phyloP scores from a whole-genome alignment of 2,329 filamentous ascomycete species.

The Diaporthe australafricana region DNA sequence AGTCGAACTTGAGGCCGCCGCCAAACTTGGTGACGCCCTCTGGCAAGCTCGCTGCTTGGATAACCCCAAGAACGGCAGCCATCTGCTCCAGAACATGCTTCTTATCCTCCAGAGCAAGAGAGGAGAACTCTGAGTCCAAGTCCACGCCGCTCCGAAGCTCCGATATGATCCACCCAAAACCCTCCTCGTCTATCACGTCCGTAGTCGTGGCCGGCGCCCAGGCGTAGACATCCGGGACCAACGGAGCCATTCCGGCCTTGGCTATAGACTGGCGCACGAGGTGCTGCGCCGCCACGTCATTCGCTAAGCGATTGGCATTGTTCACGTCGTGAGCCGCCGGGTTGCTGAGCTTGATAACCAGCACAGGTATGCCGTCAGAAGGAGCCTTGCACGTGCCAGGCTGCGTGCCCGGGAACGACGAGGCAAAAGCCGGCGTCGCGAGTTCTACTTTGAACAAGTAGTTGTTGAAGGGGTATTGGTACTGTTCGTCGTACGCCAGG shows the following conservation, averaged over 20 bases:
- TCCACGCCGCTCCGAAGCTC: slow-evolving; percentile 43
- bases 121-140: slow-evolving; percentile 39
- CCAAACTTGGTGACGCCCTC: slow-evolving; percentile 37
- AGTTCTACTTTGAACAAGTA: slow-evolving; percentile 43
- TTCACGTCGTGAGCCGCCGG: slow-evolving; percentile 39
- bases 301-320: slow-evolving; percentile 43
- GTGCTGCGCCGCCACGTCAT: slow-evolving; percentile 43
- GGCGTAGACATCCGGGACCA: slow-evolving; percentile 43
- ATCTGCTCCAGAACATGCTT: slow-evolving; percentile 40
- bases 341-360: slow-evolving; percentile 44
- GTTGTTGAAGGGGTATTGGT: slow-evolving; percentile 42
- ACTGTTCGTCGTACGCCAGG: slow-evolving; percentile 39
- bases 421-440: slow-evolving; percentile 28
- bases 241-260: not conserved
- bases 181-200: not conserved
- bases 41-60: slow-evolving; percentile 40
- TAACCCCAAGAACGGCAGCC: slow-evolving; percentile 38
- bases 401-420: slow-evolving; percentile 35
- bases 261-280: slow-evolving; percentile 39
- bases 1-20: slow-evolving; percentile 39
- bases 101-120: slow-evolving; percentile 32
- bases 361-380: slow-evolving; percentile 24
- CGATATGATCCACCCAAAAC: slow-evolving; percentile 42
- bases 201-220: slow-evolving; percentile 31
- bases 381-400: slow-evolving; percentile 37